phyloP scores from a whole-genome alignment of 345 rosid genomes.

The Lepidium africanum region DNA sequence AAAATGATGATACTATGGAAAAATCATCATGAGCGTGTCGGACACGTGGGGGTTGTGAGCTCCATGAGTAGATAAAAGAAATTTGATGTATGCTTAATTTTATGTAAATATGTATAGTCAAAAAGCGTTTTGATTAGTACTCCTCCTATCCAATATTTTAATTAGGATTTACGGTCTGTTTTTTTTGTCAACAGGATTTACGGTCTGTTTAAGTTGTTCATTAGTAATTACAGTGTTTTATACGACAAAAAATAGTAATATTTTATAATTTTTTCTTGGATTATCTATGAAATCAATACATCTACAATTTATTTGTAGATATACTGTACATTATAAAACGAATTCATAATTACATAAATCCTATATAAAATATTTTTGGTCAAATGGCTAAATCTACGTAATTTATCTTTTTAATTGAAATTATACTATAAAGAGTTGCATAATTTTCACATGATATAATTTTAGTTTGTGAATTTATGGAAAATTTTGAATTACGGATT shows the following conservation, averaged over 20 bases:
- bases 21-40: conserved; percentile 17
- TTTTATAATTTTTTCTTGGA: neutral
- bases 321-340: neutral
- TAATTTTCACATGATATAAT: too few relatives aligned
- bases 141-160: neutral
- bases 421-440: too few relatives aligned
- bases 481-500: too few relatives aligned
- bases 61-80: neutral
- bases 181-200: too few relatives aligned
- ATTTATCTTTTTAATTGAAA: too few relatives aligned
- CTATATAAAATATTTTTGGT: too few relatives aligned
- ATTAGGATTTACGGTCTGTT: neutral
- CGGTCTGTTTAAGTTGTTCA: neutral
- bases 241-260: neutral
- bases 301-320: too few relatives aligned
- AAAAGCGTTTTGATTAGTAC: neutral
- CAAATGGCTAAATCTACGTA: too few relatives aligned
- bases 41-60: conserved; percentile 21
- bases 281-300: too few relatives aligned
- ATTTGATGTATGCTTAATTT: neutral
- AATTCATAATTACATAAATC: too few relatives aligned
- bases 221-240: neutral
- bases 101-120: neutral
- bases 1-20: conserved; percentile 8
- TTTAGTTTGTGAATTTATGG: too few relatives aligned